Percentiles rank a stretch among this genome's conserved stretches.
These are phyloP conservation scores for Fusarium sp. DNA, from an alignment of 2,329 filamentous ascomycete species.

Conservation along the genomic window DNA sequence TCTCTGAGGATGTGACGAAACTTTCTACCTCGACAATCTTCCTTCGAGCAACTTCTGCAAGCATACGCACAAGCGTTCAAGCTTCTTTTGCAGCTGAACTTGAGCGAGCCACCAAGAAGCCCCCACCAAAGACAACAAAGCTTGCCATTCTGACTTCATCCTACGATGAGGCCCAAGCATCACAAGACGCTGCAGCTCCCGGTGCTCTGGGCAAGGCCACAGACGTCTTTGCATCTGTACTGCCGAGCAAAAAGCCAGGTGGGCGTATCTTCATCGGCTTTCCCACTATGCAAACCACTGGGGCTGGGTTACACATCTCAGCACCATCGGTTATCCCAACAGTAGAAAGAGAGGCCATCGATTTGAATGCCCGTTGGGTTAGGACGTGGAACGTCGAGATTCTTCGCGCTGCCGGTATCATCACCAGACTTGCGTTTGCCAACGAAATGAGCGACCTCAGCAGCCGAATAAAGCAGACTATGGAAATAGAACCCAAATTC, in stretches of 20 bases:
- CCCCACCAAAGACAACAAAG: constrained; percentile 88
- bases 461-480: constrained; percentile 67
- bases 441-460: constrained; percentile 88
- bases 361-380: constrained; percentile 95
- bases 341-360: constrained; percentile 96
- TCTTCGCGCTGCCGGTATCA: constrained; percentile 90
- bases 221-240: constrained; percentile 90
- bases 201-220: constrained; percentile 69
- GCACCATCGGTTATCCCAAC: constrained; percentile 97
- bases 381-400: constrained; percentile 97
- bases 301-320: constrained; percentile 92
- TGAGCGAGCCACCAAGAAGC: constrained; percentile 96
- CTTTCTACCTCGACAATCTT: constrained; percentile 86
- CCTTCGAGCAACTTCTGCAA: constrained; percentile 87
- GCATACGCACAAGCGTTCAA: constrained; percentile 82
- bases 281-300: constrained; percentile 96
- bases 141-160: constrained; percentile 93
- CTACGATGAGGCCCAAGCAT: constrained; percentile 83
- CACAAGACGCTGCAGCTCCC: constrained; percentile 65
- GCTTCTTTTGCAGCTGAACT: constrained; percentile 85
- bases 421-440: constrained; percentile 88
- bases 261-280: constrained; percentile 98
- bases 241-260: constrained; percentile 85
- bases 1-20: constrained; percentile 80
- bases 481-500: constrained; percentile 66